Base-by-base conservation (phyloP, 768 basidiomycete genomes). In the Amanita polypyramis region DNA sequence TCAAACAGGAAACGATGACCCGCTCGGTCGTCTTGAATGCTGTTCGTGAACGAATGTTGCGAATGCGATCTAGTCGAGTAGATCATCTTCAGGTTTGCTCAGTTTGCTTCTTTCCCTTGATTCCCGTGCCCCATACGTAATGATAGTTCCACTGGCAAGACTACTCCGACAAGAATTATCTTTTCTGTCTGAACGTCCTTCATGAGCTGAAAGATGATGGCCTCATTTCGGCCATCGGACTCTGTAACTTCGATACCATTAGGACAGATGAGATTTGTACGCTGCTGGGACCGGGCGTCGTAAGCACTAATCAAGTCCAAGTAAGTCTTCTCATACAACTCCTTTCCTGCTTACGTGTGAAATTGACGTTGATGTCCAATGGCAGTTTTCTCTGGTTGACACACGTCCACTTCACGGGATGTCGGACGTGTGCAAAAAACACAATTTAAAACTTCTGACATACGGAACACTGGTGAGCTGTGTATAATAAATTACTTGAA, bases 261-360 rank as follows among this genome's bases (percentile, higher is more conserved):
- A 72, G 75, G 41, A 85, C 79, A 33, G 82, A 87, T 58, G 85
- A 90, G 61, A 86, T 90, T 45, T 91, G 89, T 63, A 77, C 80
- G 12, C 72, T 76, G 40, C 65, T 88, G 19, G 85, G 84, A 4
- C 76, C 78, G 1, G 83, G 80, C 2, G 72, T 72, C 25, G 76
- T 91, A 40, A 82, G 85, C 30, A 82, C 86, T 8, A 90, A 91
- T 61, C 88, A 91, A 65, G 79, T 91, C 6, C 87, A 85, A 73
- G 87, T 87, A 60, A 38, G 63, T 52, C 27, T 32, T 21, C 42
- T 21, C 14, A 25, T 12, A 40, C n/a, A n/a, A 14, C n/a, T 23
- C 12, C 39, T 27, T 14, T 14, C n/a, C 23, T 12, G 23, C 21
- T 27, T 15, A 6, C 29, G 27, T 43, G 29, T 37, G 27, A 34